Evolutionary conservation across 2,329 filamentous ascomycete species (phyloP).

Genomic region (Thielaviopsis punctulata): DNA sequence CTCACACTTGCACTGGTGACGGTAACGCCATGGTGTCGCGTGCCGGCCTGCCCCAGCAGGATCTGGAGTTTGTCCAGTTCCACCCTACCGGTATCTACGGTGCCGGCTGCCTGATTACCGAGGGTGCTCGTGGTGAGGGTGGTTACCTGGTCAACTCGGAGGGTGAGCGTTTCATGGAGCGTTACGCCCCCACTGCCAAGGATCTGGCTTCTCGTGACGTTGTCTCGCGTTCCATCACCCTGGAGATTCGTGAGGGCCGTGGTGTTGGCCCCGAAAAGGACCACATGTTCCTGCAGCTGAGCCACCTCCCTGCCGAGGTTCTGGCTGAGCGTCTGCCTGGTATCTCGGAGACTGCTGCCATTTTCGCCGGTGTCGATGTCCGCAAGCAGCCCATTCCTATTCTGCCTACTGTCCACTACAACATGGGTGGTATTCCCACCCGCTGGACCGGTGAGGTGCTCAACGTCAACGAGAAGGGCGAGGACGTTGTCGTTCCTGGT

Average conservation of each 20-base stretch:
- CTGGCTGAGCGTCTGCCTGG: slow-evolving; percentile 92
- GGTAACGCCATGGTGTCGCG: slow-evolving; percentile 99
- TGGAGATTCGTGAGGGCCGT: slow-evolving; percentile 94
- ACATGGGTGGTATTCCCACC: slow-evolving; percentile 98
- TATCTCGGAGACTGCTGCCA: slow-evolving; percentile 96
- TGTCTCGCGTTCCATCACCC: slow-evolving; percentile 92
- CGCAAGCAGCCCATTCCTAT: slow-evolving; percentile 94
- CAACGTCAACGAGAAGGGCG: slow-evolving; percentile 66
- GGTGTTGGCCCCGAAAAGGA: slow-evolving; percentile 96
- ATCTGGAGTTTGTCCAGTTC: slow-evolving; percentile 99
- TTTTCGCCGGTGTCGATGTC: slow-evolving; percentile 94
- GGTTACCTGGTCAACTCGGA: slow-evolving; percentile 94
- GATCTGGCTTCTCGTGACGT: slow-evolving; percentile 94
- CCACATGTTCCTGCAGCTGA: slow-evolving; percentile 95
- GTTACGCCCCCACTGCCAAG: slow-evolving; percentile 94
- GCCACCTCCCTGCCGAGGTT: slow-evolving; percentile 80
- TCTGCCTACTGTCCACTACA: slow-evolving; percentile 94
- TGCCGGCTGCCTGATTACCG: slow-evolving; percentile 92
- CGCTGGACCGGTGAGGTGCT: slow-evolving; percentile 94
- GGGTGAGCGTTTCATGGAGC: slow-evolving; percentile 98
- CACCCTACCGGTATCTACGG: slow-evolving; percentile 98
- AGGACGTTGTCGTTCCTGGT: slow-evolving; percentile 86
- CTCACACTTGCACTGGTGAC: slow-evolving; percentile 96
- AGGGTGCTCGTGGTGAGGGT: slow-evolving; percentile 94
- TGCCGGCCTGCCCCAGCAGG: slow-evolving; percentile 94